A percentile compares a stretch with the other conserved stretches of the same genome.
phyloP scores from a whole-genome alignment of 2,329 filamentous ascomycete species.

The Didymella arachidicola region DNA sequence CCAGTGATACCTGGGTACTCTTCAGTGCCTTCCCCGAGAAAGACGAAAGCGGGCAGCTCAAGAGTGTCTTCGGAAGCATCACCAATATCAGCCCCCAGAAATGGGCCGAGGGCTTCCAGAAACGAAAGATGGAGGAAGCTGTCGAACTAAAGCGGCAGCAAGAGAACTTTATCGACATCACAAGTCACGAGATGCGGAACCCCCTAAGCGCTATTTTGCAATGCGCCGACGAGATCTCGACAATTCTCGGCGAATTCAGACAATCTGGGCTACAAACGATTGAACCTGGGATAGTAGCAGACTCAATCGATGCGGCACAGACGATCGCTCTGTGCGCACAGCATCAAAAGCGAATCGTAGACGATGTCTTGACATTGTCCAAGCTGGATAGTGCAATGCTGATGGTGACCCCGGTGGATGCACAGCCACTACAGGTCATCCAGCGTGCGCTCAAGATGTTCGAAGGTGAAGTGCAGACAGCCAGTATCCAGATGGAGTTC shows the following conservation, averaged over 20 bases:
- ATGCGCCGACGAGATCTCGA: constrained; percentile 76
- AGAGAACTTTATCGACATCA: constrained; percentile 83
- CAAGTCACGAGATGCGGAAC: constrained; percentile 79
- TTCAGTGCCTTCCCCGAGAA: constrained; percentile 80
- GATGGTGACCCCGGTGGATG: constrained; percentile 73
- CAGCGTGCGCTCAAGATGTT: constrained; percentile 78
- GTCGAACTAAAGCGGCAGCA: constrained; percentile 82
- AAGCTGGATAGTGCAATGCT: constrained; percentile 78
- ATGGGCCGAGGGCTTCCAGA: constrained; percentile 82
- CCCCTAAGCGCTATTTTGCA: constrained; percentile 77
- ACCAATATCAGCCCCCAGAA: constrained; percentile 89
- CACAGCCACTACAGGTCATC: constrained; percentile 72
- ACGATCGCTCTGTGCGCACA: constrained; percentile 80
- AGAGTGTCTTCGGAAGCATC: constrained; percentile 80
- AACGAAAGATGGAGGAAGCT: constrained; percentile 78
- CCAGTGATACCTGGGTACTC: constrained; percentile 76
- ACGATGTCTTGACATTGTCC: constrained; percentile 57
- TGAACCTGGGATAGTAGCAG: constrained; percentile 60
- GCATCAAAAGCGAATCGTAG: constrained; percentile 72
- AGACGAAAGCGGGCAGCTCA: constrained; percentile 68
- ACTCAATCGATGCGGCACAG: constrained; percentile 75
- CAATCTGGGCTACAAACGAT: constrained; percentile 57
- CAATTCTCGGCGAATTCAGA: constrained; percentile 56
- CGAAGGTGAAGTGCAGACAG: constrained; percentile 74
- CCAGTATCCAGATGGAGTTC: constrained; percentile 72